Evolutionary conservation across 2,329 filamentous ascomycete genomes (phyloP).

Genomic region (Colletotrichum noveboracense): DNA sequence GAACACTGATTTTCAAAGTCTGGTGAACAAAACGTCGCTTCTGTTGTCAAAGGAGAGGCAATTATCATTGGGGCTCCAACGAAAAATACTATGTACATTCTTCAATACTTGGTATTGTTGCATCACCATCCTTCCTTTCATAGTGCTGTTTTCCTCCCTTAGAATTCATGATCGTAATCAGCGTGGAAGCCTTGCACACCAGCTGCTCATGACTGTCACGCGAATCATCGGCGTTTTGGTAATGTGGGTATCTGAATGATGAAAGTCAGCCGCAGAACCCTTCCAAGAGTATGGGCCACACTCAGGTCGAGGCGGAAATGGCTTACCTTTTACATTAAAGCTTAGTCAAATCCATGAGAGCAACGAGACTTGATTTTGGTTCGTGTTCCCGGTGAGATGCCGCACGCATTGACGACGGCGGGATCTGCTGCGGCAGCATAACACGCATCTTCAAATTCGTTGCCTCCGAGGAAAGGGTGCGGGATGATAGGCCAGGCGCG

Average conservation of each 20-base stretch:
- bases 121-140: background rate
- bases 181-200: background rate
- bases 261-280: accelerated
- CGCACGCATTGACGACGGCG: background rate
- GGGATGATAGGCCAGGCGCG: background rate
- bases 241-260: background rate
- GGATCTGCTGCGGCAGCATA: background rate
- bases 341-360: background rate
- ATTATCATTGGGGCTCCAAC: no score
- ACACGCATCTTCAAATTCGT: background rate
- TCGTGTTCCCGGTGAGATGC: background rate
- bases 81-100: no score
- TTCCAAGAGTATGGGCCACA: background rate
- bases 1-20: no score
- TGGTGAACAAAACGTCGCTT: no score
- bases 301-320: background rate
- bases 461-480: background rate
- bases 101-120: no score
- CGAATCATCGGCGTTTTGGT: background rate
- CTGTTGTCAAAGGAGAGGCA: no score
- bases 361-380: background rate
- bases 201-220: background rate
- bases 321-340: background rate
- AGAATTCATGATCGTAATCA: background rate
- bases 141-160: background rate